phyloP scores from a whole-genome alignment of 495 filamentous ascomycete genomes.

The Trichoderma asperelloides region DNA sequence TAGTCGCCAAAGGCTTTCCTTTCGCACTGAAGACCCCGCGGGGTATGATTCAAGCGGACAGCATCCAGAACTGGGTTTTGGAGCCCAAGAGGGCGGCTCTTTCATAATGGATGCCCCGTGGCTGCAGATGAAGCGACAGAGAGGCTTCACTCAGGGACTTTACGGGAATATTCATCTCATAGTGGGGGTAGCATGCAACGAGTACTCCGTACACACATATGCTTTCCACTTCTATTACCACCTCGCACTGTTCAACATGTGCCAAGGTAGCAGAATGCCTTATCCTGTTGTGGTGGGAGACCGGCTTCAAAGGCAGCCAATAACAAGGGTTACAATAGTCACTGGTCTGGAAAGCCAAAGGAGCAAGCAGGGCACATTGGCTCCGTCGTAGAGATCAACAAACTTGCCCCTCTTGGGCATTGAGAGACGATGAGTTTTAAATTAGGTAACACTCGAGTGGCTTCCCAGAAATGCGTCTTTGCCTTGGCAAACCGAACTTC shows the following conservation, averaged over 20 bases:
- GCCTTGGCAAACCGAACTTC: background rate
- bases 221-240: background rate
- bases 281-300: background rate
- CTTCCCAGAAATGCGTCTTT: background rate
- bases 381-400: background rate
- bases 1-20: background rate
- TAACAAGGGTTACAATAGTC: background rate
- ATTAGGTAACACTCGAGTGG: background rate
- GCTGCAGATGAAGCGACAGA: background rate
- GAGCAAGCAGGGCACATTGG: background rate
- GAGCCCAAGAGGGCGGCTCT: background rate
- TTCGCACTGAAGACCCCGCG: background rate
- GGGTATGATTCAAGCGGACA: background rate
- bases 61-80: background rate
- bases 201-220: background rate
- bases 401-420: background rate
- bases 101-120: background rate
- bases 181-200: background rate
- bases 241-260: background rate
- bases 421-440: background rate
- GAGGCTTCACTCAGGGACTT: background rate
- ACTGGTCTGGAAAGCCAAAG: background rate
- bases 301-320: background rate
- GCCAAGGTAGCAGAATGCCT: background rate
- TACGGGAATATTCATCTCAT: background rate